A percentile compares a stretch with the other conserved stretches of the same genome.
These are phyloP conservation scores for Pholiota microspora DNA, from an alignment of 768 basidiomycete species.

Conservation along the genomic window DNA sequence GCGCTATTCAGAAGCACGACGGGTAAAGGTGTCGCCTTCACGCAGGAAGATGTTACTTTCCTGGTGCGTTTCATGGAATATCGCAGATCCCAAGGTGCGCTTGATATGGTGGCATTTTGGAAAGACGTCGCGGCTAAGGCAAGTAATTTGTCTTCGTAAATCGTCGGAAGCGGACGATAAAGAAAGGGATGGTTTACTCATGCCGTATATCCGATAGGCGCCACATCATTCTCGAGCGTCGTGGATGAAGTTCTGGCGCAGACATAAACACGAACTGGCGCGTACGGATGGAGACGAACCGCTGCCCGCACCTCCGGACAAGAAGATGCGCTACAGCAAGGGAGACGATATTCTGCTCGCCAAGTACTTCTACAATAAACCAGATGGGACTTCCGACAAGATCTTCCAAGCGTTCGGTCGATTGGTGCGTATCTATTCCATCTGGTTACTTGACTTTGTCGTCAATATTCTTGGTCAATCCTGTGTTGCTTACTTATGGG, in stretches of 20 bases:
- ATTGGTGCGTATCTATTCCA: slow-evolving; percentile 40
- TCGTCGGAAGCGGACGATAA: no score
- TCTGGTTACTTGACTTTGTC: background rate
- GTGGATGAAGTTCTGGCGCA: slow-evolving; percentile 92
- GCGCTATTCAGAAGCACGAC: slow-evolving; percentile 83
- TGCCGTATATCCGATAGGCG: slow-evolving; percentile 43
- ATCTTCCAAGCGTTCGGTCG: slow-evolving; percentile 81
- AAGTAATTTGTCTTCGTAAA: background rate
- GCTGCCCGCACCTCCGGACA: slow-evolving; percentile 73
- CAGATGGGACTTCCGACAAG: slow-evolving; percentile 80
- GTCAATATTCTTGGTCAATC: no score
- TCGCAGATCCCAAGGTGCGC: slow-evolving; percentile 47
- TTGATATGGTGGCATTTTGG: slow-evolving; percentile 33
- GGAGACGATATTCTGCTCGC: slow-evolving; percentile 80
- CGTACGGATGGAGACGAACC: slow-evolving; percentile 66
- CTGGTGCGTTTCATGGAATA: slow-evolving; percentile 76
- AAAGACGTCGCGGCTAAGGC: slow-evolving; percentile 32
- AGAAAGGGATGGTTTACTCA: background rate
- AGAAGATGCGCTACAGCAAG: slow-evolving; percentile 85
- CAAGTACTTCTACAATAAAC: slow-evolving; percentile 66
- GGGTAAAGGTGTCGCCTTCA: slow-evolving; percentile 88
- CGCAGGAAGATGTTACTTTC: slow-evolving; percentile 78
- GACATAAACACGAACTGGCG: slow-evolving; percentile 82
- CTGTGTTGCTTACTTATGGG: slow-evolving; percentile 1
- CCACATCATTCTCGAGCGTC: slow-evolving; percentile 90